A percentile compares a stretch with the other conserved stretches of the same genome.
These are phyloP conservation scores for Phaeosphaeriaceae sp. DNA, from an alignment of 2,329 filamentous ascomycete species.

Conservation along the genomic window DNA sequence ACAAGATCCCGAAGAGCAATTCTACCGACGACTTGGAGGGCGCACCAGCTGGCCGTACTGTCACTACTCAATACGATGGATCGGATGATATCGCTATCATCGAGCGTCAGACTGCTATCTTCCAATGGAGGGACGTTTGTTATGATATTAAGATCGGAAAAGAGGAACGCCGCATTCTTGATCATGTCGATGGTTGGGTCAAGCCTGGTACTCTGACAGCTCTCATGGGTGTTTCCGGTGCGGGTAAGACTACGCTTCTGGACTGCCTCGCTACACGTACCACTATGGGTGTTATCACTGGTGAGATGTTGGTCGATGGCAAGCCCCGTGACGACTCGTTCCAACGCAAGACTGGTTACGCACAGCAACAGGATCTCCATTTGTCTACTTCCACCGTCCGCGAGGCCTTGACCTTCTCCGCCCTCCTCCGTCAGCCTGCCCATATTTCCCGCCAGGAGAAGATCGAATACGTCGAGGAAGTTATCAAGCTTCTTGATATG, in stretches of 20 bases:
- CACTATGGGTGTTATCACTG: constrained; percentile 86
- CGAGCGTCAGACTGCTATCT: constrained; percentile 74
- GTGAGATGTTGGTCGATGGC: constrained; percentile 85
- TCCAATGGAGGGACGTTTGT: constrained; percentile 85
- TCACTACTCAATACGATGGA: constrained; percentile 45
- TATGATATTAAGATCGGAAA: constrained; percentile 82
- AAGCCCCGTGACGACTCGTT: constrained; percentile 77
- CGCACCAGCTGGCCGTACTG: constrained; percentile 35
- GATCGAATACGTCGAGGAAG: constrained; percentile 84
- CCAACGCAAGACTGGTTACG: constrained; percentile 91
- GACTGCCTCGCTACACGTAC: constrained; percentile 85
- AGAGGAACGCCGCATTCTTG: constrained; percentile 75
- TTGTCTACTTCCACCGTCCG: constrained; percentile 83
- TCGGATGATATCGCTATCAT: constrained; percentile 53
- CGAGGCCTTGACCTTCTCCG: constrained; percentile 86
- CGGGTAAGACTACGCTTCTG: constrained; percentile 91
- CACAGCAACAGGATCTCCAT: constrained; percentile 92
- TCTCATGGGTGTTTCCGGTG: constrained; percentile 89
- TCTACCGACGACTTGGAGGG: constrained; percentile 51
- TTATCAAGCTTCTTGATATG: constrained; percentile 92
- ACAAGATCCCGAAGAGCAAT: constrained; percentile 58
- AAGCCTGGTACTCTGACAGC: constrained; percentile 86
- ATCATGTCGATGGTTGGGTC: constrained; percentile 90
- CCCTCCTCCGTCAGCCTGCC: constrained; percentile 81
- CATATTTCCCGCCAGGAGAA: constrained; percentile 77